Conservation (phyloP, 768 basidiomycete species). For the Gyrodon lividus region DNA sequence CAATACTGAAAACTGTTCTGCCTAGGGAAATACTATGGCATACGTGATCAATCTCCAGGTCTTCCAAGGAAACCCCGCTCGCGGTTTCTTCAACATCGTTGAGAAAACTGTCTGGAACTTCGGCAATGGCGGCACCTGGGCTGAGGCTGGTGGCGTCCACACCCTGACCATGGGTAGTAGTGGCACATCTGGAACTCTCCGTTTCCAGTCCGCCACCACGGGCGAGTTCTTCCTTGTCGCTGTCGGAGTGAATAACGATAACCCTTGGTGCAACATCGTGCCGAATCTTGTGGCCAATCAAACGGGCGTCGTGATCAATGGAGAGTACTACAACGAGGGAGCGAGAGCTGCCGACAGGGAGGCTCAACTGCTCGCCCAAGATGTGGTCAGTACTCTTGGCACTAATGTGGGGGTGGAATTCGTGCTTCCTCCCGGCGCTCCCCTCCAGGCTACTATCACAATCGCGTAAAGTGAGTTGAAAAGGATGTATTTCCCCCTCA, state of each 20-base stretch:
- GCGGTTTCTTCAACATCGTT: conserved; percentile 26
- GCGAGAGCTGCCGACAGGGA: neutral
- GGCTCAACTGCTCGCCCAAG: too few relatives aligned
- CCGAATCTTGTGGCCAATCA: conserved; percentile 26
- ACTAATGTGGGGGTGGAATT: too few relatives aligned
- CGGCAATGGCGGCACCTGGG: conserved; percentile 33
- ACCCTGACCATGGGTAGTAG: conserved; percentile 37
- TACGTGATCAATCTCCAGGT: conserved; percentile 14
- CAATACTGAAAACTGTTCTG: too few relatives aligned
- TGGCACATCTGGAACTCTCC: conserved; percentile 39
- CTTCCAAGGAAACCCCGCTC: conserved; percentile 11
- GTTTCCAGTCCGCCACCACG: conserved; percentile 28
- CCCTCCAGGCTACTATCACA: too few relatives aligned
- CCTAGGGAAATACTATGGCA: conserved; percentile 5
- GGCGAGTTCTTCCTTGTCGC: conserved; percentile 32
- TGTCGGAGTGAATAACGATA: conserved; percentile 38
- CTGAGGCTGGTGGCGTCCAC: conserved; percentile 14
- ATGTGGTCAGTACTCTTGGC: too few relatives aligned
- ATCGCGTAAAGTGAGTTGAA: too few relatives aligned
- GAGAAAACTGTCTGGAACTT: conserved; percentile 37
- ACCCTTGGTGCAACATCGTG: conserved; percentile 38
- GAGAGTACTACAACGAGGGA: conserved; percentile 21
- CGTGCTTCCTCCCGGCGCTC: too few relatives aligned
- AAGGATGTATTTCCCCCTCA: too few relatives aligned
- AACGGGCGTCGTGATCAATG: conserved; percentile 26